Evolutionary conservation across 169 alveolate genomes (phyloP).

Genomic region (Eimeria praecox): DNA sequence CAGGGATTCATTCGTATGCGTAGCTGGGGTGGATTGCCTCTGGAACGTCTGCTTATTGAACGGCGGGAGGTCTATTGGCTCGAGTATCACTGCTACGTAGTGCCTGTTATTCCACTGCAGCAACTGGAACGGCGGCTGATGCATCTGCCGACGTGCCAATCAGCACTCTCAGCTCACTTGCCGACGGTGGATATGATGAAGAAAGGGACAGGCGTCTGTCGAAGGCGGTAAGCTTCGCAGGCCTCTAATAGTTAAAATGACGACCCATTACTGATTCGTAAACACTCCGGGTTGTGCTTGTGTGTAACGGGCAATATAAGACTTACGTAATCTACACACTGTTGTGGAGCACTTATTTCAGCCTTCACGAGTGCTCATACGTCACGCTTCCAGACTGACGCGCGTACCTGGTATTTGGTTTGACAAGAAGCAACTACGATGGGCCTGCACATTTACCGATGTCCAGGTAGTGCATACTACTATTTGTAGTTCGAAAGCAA

Average conservation of each 20-base stretch:
- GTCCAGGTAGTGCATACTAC: not conserved
- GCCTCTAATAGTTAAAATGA: not conserved
- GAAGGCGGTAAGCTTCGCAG: slow-evolving; percentile 45
- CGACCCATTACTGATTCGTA: no score
- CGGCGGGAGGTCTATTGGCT: not conserved
- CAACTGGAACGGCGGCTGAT: not conserved
- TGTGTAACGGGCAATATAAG: not conserved
- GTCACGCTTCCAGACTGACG: slow-evolving; percentile 77
- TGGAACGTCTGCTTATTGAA: not conserved
- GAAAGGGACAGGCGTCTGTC: slow-evolving; percentile 80
- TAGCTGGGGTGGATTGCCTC: not conserved
- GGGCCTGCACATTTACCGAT: slow-evolving; percentile 83
- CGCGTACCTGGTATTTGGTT: slow-evolving; percentile 84
- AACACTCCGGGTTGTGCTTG: not conserved
- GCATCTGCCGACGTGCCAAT: not conserved
- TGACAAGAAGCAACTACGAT: slow-evolving; percentile 82
- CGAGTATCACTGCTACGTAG: not conserved
- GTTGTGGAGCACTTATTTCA: slow-evolving; percentile 6
- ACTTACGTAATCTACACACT: not conserved
- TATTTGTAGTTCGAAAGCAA: not conserved
- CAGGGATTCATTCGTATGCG: not conserved
- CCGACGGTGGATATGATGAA: slow-evolving; percentile 68
- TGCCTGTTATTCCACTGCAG: not conserved
- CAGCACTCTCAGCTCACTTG: not conserved
- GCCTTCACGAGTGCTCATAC: slow-evolving; percentile 81